Percentiles rank a stretch among this genome's conserved stretches.
Conservation (phyloP, 1,284 basidiomycete species). For the Lignosus rhinocerotis region DNA sequence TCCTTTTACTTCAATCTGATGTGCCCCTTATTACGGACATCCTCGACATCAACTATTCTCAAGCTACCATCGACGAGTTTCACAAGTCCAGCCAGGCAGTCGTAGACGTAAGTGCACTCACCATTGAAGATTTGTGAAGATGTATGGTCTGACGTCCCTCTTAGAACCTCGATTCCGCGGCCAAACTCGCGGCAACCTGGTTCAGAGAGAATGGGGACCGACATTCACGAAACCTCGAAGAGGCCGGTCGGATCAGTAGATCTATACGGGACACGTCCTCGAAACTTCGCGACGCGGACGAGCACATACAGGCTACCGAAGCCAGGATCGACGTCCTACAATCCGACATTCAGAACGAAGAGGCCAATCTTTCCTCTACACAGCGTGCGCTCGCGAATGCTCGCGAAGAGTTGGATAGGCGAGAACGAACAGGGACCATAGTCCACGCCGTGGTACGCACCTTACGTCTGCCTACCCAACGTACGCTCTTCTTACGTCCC, state of each 20-base stretch:
- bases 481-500: not conserved
- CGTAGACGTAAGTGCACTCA: not conserved
- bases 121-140: not conserved
- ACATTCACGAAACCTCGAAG: not conserved
- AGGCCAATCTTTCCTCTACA: not conserved
- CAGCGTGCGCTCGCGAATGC: not conserved
- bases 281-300: not conserved
- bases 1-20: conserved; percentile 1
- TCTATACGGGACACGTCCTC: not conserved
- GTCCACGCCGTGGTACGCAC: conserved; percentile 1
- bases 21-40: not conserved
- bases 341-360: not conserved
- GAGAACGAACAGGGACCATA: not conserved
- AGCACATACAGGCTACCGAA: not conserved
- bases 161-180: not conserved
- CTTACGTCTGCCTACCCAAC: not conserved
- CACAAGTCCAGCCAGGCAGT: not conserved
- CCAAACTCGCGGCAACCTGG: not conserved
- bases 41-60: conserved; percentile 7
- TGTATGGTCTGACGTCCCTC: not conserved
- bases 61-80: conserved; percentile 1
- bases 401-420: not conserved
- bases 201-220: not conserved
- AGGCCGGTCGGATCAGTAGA: not conserved
- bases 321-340: not conserved